These are phyloP conservation scores for Phaffomyces opuntiae DNA, from an alignment of 805 yeast species.

Conservation along the genomic window DNA sequence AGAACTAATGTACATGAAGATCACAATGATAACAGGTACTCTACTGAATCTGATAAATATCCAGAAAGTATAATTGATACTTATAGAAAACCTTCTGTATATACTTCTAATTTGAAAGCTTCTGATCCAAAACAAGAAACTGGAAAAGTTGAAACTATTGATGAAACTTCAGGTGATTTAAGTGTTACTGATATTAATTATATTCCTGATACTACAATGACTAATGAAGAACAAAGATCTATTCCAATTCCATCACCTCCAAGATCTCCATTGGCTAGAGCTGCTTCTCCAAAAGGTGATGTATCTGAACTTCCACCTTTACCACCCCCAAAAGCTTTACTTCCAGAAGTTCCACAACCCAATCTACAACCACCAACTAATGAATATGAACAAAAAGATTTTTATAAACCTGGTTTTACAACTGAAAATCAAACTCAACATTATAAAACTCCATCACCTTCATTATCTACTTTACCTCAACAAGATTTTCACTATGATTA, in stretches of 20 bases:
- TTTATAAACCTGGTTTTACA: neutral
- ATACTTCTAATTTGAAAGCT: slow-evolving; percentile 3
- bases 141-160: neutral
- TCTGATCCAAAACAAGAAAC: neutral
- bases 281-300: neutral
- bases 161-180: neutral
- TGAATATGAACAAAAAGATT: neutral
- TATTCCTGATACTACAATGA: slow-evolving; percentile 16
- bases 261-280: slow-evolving; percentile 10
- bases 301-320: neutral
- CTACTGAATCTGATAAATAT: slow-evolving; percentile 5
- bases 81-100: slow-evolving; percentile 11
- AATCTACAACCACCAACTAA: neutral
- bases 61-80: slow-evolving; percentile 22
- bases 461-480: neutral
- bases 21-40: neutral
- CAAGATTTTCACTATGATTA: neutral
- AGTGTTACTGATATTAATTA: slow-evolving; percentile 7
- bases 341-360: slow-evolving; percentile 1
- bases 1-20: neutral
- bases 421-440: neutral
- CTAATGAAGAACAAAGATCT: slow-evolving; percentile 3
- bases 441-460: neutral
- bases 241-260: slow-evolving; percentile 18
- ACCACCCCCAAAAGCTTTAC: neutral